Evolutionary conservation across 768 basidiomycete species (phyloP), one percentile per base, ranked within the genome.

Genomic region (Mycena indigotica): DNA sequence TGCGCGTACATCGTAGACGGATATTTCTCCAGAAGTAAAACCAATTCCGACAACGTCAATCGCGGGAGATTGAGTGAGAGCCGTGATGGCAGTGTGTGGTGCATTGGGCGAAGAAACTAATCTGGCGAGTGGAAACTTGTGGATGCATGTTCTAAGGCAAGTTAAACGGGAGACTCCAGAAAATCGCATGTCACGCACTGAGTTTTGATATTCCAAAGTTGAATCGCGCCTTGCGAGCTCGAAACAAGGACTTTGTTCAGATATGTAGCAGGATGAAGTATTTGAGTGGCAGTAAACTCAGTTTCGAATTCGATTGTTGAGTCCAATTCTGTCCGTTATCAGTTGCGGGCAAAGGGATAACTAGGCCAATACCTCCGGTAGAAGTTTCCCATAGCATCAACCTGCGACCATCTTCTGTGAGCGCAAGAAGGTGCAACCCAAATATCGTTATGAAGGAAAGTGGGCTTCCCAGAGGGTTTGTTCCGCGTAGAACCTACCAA

Each of bases 31-130:
- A 1, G 90, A 91, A 1, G 87, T 77, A 69, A 91, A 93, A 1
- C 94, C 96, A 49, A 99, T 78, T n/a, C 93, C 97, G 35, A 98
- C 81, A 10, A 98, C 93, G 66, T 99, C 97, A 52, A 98, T 89
- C 15, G 95, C 97, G 24, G 96, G 95, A 8, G 94, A 95, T 69
- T 97, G 97, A 1, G 85, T 84, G 35, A 98, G 67, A 2, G 88
- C 77, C 1, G 93, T 95, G 62, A 98, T 84, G 8, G 90, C 79
- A 51, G 66, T 70, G 4, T 68, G 63, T 5, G 67, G 45, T 62
- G 63, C 58, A 53, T 68, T 67, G 45, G 63, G 73, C 10, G 73
- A 70, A 6, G 77, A 78, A 21, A 83, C 69, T n/a, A 95, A 69
- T 44, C 77, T 73, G 24, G 83, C 70, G 12, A 81, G 66, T 1